Evolutionary conservation across 2,329 filamentous ascomycete genomes (phyloP), one percentile per base, ranked within the genome.

Genomic region (Clonostachys rhizophaga): DNA sequence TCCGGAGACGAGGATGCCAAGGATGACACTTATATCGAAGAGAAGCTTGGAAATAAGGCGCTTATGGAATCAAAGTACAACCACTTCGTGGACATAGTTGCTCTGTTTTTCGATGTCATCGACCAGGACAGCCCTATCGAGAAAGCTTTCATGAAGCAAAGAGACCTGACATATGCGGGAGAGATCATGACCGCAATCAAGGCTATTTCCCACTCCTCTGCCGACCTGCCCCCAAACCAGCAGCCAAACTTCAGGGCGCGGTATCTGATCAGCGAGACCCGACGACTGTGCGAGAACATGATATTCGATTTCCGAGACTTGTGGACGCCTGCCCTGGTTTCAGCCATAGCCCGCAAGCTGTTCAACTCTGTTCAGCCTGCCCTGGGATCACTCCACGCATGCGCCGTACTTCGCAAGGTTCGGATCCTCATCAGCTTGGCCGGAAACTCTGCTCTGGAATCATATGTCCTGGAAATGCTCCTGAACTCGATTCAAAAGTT

Each of bases 391-490:
- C 72, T 96, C 6, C 88, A 96, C 63, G 87, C 89, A 36, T 94
- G 90, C 61, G 86, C 90, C 2, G 83, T 96, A 5, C 77, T 99
- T 45, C 84, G 91, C 37, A 96, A 95, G 60, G 77, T 97, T 42
- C 80, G 91, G 34, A 79, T 96, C 9, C 68, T 97, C 14, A 77
- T 97, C 24, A 87, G 83, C 49, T 70, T 97, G 42, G 86, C 90
- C 24, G 91, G 90, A 0, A 63, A 80, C 1, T 75, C 84, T 44
- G 88, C 87, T n/a, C 73, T 86, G 20, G 71, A 81, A 39, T 87
- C 86, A 0, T 97, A 97, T 59, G 88, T 90, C 11, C 65, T 96
- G 13, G 89, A 99, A 63, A 94, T 96, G 88, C 75, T 95, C 1
- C 74, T 99, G 2, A 88, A 91, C 57, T 86, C 87, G 2, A 74